These are phyloP conservation scores for Chrysosporium keratinophilum DNA, from an alignment of 2,329 filamentous ascomycete genomes.

Conservation along the genomic window DNA sequence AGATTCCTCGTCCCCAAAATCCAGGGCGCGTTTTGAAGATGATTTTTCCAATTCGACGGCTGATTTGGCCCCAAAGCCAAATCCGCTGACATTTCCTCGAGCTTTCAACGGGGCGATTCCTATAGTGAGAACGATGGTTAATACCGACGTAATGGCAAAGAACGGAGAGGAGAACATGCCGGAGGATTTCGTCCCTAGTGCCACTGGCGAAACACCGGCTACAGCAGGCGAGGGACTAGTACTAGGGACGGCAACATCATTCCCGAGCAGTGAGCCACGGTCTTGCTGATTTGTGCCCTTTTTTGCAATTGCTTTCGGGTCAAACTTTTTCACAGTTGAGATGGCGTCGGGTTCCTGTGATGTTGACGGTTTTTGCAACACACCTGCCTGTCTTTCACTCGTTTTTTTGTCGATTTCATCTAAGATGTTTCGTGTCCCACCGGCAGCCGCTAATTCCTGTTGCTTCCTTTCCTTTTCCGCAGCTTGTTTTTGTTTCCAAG, in stretches of 20 bases:
- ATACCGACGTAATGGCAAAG: neutral
- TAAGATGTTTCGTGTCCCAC: slow-evolving; percentile 56
- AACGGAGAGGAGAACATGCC: slow-evolving; percentile 26
- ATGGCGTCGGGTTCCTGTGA: slow-evolving; percentile 37
- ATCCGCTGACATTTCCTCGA: slow-evolving; percentile 66
- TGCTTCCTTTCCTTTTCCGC: slow-evolving; percentile 65
- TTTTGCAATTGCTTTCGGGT: slow-evolving; percentile 76
- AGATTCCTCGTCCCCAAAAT: slow-evolving; percentile 80
- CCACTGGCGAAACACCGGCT: slow-evolving; percentile 24
- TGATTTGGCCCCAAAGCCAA: slow-evolving; percentile 65
- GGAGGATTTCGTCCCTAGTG: slow-evolving; percentile 31
- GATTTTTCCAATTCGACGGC: slow-evolving; percentile 55
- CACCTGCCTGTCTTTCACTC: slow-evolving; percentile 30
- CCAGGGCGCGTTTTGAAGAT: slow-evolving; percentile 61
- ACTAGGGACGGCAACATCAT: slow-evolving; percentile 44
- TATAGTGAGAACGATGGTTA: slow-evolving; percentile 7
- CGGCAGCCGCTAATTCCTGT: slow-evolving; percentile 52
- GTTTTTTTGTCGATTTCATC: slow-evolving; percentile 65
- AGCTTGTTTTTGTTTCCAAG: slow-evolving; percentile 81
- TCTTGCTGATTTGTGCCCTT: slow-evolving; percentile 55
- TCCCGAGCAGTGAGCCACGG: slow-evolving; percentile 45
- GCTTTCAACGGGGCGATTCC: slow-evolving; percentile 51
- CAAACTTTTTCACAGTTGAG: slow-evolving; percentile 68
- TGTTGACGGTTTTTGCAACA: slow-evolving; percentile 33
- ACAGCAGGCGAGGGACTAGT: slow-evolving; percentile 38